Evolutionary conservation across 1,284 basidiomycete species (phyloP).

Genomic region (Ceratobasidium sp.): DNA sequence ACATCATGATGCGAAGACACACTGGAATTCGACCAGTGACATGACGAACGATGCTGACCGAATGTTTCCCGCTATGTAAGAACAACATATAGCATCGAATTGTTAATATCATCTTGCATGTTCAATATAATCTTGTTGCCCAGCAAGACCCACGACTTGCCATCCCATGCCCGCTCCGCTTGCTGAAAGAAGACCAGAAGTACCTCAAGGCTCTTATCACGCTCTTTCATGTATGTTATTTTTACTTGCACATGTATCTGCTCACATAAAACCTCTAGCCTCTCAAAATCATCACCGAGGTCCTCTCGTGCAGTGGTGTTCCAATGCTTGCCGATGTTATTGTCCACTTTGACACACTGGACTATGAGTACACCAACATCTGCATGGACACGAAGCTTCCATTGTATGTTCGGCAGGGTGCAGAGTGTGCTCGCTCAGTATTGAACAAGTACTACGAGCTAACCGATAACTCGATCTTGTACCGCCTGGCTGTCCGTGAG

Average conservation of each 20-base stretch:
- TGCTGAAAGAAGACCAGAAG: background rate
- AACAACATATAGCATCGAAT: background rate
- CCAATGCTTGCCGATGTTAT: background rate
- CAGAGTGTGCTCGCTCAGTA: background rate
- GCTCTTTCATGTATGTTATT: background rate
- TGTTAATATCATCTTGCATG: background rate
- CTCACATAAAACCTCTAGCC: background rate
- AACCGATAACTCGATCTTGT: background rate
- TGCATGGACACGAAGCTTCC: background rate
- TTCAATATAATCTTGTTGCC: background rate
- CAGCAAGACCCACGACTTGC: background rate
- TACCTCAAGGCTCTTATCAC: background rate
- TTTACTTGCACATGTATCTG: background rate
- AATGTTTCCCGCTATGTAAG: constrained; percentile 4
- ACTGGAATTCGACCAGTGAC: background rate
- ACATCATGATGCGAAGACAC: background rate
- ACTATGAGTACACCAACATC: background rate
- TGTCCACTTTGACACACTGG: background rate
- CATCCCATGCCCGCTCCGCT: background rate
- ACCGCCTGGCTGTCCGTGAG: background rate
- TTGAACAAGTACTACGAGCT: background rate
- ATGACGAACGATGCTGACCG: background rate
- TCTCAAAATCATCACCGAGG: too few relatives aligned
- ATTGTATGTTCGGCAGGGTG: background rate
- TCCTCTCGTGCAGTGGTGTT: background rate